These are phyloP conservation scores for Tolypocladium tundrense DNA, from an alignment of 2,329 filamentous ascomycete genomes.

Conservation along the genomic window DNA sequence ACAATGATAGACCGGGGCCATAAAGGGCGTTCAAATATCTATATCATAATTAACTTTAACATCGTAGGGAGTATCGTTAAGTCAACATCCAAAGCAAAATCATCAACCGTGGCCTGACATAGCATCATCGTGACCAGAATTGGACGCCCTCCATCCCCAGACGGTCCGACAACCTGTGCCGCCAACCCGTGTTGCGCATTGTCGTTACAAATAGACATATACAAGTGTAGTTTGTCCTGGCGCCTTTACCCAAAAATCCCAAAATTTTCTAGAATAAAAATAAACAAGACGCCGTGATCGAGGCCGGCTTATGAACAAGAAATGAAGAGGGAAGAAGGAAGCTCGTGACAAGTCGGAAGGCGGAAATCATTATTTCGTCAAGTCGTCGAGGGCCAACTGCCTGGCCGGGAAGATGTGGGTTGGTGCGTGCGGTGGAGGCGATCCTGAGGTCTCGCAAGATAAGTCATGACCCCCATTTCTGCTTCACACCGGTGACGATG, in stretches of 20 bases:
- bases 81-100: neutral
- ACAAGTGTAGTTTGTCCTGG: neutral
- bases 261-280: neutral
- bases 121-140: neutral
- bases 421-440: neutral
- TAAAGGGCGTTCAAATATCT: neutral
- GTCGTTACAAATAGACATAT: neutral
- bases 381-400: neutral
- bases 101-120: neutral
- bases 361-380: neutral
- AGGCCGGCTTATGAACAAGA: neutral
- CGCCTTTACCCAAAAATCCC: neutral
- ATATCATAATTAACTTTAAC: neutral
- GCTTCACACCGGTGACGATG: constrained; percentile 38
- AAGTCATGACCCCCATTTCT: constrained; percentile 31
- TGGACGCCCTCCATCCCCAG: neutral
- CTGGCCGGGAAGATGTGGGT: neutral
- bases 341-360: neutral
- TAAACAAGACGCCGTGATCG: neutral
- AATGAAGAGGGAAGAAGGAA: neutral
- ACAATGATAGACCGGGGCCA: neutral
- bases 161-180: neutral
- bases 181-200: neutral
- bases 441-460: constrained; percentile 1
- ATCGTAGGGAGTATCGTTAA: neutral